Conservation (phyloP, 1,284 basidiomycete species). For the Somion occarium region DNA sequence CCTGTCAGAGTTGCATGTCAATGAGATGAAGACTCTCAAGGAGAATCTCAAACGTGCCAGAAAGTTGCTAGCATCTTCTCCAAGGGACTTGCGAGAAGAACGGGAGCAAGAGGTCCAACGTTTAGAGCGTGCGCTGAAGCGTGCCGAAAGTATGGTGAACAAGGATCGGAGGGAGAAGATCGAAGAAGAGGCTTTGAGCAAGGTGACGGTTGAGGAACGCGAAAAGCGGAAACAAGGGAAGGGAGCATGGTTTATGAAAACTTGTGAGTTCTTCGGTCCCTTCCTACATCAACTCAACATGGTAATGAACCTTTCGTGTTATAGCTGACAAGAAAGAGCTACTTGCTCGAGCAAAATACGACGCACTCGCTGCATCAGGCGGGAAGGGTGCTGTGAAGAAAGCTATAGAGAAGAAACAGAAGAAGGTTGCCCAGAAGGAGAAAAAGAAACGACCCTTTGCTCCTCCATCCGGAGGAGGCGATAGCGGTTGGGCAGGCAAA, state of each 20-base stretch:
- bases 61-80: slow-evolving; percentile 63
- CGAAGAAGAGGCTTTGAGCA: slow-evolving; percentile 61
- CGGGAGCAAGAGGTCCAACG: slow-evolving; percentile 68
- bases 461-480: slow-evolving; percentile 10
- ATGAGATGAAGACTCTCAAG: slow-evolving; percentile 66
- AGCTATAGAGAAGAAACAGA: slow-evolving; percentile 85
- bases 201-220: slow-evolving; percentile 63
- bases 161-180: slow-evolving; percentile 66
- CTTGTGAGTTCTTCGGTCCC: slow-evolving; percentile 44
- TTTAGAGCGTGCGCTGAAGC: slow-evolving; percentile 77
- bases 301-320: slow-evolving; percentile 4
- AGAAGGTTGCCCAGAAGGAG: slow-evolving; percentile 86
- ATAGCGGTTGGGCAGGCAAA: slow-evolving; percentile 1
- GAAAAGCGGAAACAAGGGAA: slow-evolving; percentile 77
- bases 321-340: slow-evolving; percentile 76
- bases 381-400: slow-evolving; percentile 82
- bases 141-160: slow-evolving; percentile 76
- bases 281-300: neutral
- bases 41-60: slow-evolving; percentile 65
- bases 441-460: slow-evolving; percentile 77
- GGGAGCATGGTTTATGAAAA: slow-evolving; percentile 84
- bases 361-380: slow-evolving; percentile 68
- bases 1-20: slow-evolving; percentile 61
- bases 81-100: slow-evolving; percentile 57
- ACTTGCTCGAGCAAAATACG: slow-evolving; percentile 70